phyloP scores from a whole-genome alignment of 441 rosid genomes.

The Melastoma candidum region DNA sequence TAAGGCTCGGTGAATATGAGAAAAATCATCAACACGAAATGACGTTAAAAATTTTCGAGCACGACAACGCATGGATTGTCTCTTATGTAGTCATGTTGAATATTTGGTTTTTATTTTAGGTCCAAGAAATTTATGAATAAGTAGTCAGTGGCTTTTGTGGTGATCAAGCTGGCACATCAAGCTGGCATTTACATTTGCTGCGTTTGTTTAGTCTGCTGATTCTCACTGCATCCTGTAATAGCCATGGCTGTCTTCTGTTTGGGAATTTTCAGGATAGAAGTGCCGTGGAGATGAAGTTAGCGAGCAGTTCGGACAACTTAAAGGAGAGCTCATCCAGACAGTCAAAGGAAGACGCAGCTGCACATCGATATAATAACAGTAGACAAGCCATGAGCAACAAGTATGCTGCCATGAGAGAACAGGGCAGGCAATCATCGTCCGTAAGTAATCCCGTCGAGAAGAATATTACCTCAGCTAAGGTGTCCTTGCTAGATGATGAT shows the following conservation, averaged over 20 bases:
- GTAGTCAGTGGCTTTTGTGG: too few species aligned
- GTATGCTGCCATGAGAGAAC: constrained; percentile 80
- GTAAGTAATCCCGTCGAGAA: constrained; percentile 39
- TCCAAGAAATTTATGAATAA: too few species aligned
- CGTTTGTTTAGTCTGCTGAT: not conserved
- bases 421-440: constrained; percentile 42
- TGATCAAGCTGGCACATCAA: too few species aligned
- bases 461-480: constrained; percentile 66
- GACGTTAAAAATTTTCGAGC: too few species aligned
- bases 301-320: constrained; percentile 27
- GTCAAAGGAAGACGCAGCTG: constrained; percentile 30
- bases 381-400: constrained; percentile 77
- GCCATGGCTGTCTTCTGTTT: not conserved
- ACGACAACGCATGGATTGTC: too few species aligned
- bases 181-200: not conserved
- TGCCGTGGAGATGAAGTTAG: constrained; percentile 56
- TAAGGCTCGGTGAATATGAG: too few species aligned
- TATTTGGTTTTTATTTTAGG: too few species aligned
- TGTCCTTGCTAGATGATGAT: constrained; percentile 56
- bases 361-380: constrained; percentile 40
- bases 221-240: too few species aligned
- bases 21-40: too few species aligned
- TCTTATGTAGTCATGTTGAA: too few species aligned
- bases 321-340: constrained; percentile 38
- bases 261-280: constrained; percentile 39